phyloP scores from a whole-genome alignment of 2,329 filamentous ascomycete genomes.

The Talaromyces sp. region DNA sequence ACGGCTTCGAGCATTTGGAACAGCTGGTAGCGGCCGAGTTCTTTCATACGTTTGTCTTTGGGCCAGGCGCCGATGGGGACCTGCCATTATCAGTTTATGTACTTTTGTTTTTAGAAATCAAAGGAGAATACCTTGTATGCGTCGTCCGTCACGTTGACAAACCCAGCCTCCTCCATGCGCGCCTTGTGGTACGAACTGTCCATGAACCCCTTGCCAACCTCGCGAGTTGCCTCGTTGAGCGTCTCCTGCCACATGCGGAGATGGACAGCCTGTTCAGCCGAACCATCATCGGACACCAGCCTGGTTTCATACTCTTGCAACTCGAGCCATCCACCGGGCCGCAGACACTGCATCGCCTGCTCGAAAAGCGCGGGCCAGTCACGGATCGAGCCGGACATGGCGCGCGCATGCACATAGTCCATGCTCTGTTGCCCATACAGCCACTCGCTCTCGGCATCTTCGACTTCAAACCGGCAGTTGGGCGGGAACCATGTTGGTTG shows the following conservation, averaged over 20 bases:
- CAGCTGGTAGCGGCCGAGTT: conserved; percentile 34
- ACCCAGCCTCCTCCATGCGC: conserved; percentile 45
- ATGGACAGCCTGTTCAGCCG: conserved; percentile 19
- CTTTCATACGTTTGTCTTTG: conserved; percentile 42
- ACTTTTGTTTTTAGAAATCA: no score
- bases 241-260: conserved; percentile 18
- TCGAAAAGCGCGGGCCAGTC: conserved; percentile 28
- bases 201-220: conserved; percentile 28
- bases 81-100: background rate
- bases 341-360: conserved; percentile 33
- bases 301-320: conserved; percentile 40
- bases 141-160: conserved; percentile 43
- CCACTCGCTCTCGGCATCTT: conserved; percentile 24
- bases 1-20: conserved; percentile 17
- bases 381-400: conserved; percentile 32
- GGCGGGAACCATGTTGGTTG: conserved; percentile 29
- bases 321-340: conserved; percentile 43
- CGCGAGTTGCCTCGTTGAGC: conserved; percentile 23
- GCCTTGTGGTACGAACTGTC: conserved; percentile 27
- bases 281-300: conserved; percentile 39
- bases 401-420: conserved; percentile 39
- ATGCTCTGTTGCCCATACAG: conserved; percentile 26
- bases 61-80: conserved; percentile 48
- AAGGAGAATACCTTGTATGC: conserved; percentile 27
- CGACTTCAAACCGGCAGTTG: conserved; percentile 38